Evolutionary conservation across 192 early-diverging fungal species (phyloP), one percentile per base, ranked within the genome.

Genomic region (Helicostylum pulchrum): DNA sequence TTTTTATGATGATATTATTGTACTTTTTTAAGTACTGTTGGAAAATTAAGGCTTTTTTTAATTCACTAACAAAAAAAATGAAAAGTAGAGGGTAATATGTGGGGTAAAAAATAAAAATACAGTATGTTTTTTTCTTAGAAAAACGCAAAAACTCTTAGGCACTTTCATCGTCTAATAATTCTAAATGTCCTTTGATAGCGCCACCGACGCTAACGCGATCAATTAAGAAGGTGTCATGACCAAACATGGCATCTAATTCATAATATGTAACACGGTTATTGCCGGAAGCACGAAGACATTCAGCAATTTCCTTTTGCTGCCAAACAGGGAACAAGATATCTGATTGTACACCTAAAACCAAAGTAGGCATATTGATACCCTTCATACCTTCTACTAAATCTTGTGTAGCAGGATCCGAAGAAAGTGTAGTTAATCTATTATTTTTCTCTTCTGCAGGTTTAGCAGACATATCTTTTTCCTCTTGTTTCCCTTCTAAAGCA

Each of bases 291-390:
- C 83, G 85, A 51, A 99, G 75, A 64, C 88, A 91, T 53, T 93
- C 87, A 2, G 95, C 95, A 67, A 99, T 94, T 72, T 99, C 96
- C 73, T 90, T 90, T 73, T 98, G 96, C 72, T 99, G 95, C 86
- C 86, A 89, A 11, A 88, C 85, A 8, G 97, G 94, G 77, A 99
- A 98, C 73, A 99, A 73, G 53, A 97, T 91, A 71, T 99, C 97
- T 9, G 89, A 89, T 75, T 95, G 94, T 45, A 97, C 91, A 50
- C 97, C 97, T 11, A 99, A 75, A 6, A 99, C 90, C 32, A 99
- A 77, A 8, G 94, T 82, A 3, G 97, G 95, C 70, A 89, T 85
- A 47, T 81, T 74, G 51, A 94, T 78, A 2, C 62, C 39, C n/a
- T 71, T 65, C 66, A 95, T 73, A 7, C 93, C 96, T n/a, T 82